A percentile compares a stretch with the other conserved stretches of the same genome.
Evolutionary conservation across 306 rosid species (phyloP).

Genomic region (Cucumis sativus): DNA sequence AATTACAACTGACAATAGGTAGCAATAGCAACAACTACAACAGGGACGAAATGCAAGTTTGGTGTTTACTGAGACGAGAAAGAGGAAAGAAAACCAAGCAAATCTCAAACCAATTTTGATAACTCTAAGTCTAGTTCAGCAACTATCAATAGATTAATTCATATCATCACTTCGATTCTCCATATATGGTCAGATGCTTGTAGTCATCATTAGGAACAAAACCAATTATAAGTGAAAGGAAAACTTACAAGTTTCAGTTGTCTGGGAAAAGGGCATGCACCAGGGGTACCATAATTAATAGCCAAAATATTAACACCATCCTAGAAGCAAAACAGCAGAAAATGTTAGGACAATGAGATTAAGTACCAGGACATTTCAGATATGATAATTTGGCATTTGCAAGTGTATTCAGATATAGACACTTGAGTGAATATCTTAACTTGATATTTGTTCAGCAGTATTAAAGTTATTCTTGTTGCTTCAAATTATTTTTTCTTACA

Average conservation of each 20-base stretch:
- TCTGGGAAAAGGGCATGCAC: conserved; percentile 80
- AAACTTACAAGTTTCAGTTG: conserved; percentile 57
- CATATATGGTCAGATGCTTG: neutral
- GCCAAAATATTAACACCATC: conserved; percentile 79
- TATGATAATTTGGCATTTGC: neutral
- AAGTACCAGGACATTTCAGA: neutral
- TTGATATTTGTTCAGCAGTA: neutral
- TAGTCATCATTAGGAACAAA: conserved; percentile 3
- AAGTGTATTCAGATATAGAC: neutral
- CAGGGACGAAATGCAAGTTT: too few relatives aligned
- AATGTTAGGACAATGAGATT: neutral
- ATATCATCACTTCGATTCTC: neutral
- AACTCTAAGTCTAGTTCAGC: neutral
- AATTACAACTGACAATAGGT: too few relatives aligned
- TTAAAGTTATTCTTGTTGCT: neutral
- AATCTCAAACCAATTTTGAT: neutral
- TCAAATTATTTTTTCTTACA: neutral
- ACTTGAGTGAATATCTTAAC: neutral
- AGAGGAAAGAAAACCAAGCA: too few relatives aligned
- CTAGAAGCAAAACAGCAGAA: conserved; percentile 27
- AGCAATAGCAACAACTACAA: too few relatives aligned
- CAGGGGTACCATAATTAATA: conserved; percentile 76
- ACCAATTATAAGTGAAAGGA: conserved; percentile 3
- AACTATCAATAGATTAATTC: neutral
- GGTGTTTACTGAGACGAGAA: too few relatives aligned